Evolutionary conservation across 495 filamentous ascomycete genomes (phyloP), one percentile per base, ranked within the genome.

Genomic region (Aspergillus ellipticus): DNA sequence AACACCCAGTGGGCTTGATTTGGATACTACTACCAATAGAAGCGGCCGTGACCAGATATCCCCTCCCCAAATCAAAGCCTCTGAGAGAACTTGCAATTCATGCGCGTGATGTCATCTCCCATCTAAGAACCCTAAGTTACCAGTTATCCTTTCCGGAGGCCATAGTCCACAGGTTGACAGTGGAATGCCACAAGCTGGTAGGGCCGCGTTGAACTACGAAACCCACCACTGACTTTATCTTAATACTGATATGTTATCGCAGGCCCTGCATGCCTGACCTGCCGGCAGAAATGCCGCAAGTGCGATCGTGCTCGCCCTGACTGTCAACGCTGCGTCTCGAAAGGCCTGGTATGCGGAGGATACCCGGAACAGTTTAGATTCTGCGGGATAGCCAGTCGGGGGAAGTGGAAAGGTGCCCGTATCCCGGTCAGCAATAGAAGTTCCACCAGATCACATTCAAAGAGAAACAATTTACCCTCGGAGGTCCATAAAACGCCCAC

Each of bases 351-450:
- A 53, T 75, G 72, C 42, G 64, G 56, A 37, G 72, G 70, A 8
- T 75, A 75, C 59, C 72, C 72, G 1, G 72, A 75, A 19, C 72
- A 73, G 21, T 75, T 72, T 49, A 63, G 68, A 6, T 74, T 74
- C 33, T 71, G 68, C 54, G 70, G 72, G 5, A 61, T 73, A 13
- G 68, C 72, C 19, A 73, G 66, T 47, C 68, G 70, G 10, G 70
- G 72, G 0, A 71, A 72, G 43, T 73, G 70, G 72, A 74, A 70
- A 37, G 57, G 59, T 15, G 62, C 62, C 15, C 58, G 58, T 21
- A 51, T 56, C 19, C 62, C 62, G 6, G 56, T 54, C 8, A 35
- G 29, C 16, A 43, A 41, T 4, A 31, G 51, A 42, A 48, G 16
- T 9, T n/a, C 42, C 24, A 45, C 17, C 11, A 41, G 43, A 42